Conservation (phyloP, 129 eudicot genomes). For the Mikania micrantha region DNA sequence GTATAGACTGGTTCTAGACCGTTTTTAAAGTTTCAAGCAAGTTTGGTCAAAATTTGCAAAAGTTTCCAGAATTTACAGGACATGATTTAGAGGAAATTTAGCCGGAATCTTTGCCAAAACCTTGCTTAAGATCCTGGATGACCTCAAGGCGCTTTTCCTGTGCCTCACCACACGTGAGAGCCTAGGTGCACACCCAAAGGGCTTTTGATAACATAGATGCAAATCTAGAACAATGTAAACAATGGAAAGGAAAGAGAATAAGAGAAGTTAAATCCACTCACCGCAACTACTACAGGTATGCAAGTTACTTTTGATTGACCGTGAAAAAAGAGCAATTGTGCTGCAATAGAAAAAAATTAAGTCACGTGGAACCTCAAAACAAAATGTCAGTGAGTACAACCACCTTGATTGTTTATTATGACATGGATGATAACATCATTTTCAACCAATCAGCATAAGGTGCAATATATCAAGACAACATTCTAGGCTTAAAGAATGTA, state of each 20-base stretch:
- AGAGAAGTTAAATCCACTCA: slow-evolving; percentile 30
- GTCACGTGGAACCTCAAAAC: neutral
- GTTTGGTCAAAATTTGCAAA: too few relatives aligned
- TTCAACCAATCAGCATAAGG: neutral
- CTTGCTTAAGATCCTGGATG: too few relatives aligned
- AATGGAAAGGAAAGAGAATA: neutral
- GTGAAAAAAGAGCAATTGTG: slow-evolving; percentile 66
- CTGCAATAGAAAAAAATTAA: slow-evolving; percentile 38
- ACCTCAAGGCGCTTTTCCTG: too few relatives aligned
- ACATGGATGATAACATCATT: neutral
- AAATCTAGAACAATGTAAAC: neutral
- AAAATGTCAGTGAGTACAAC: neutral
- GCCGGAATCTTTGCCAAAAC: too few relatives aligned
- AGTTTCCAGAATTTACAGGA: too few relatives aligned
- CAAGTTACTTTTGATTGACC: slow-evolving; percentile 58
- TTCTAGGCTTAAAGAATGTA: neutral
- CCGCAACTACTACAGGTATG: slow-evolving; percentile 86
- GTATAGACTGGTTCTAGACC: too few relatives aligned
- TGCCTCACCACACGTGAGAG: too few relatives aligned
- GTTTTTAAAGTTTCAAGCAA: too few relatives aligned
- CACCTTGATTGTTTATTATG: neutral
- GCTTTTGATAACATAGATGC: too few relatives aligned
- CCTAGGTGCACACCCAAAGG: too few relatives aligned
- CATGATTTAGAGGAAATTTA: too few relatives aligned
- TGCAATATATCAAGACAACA: neutral